Evolutionary conservation across 768 basidiomycete species (phyloP), one percentile per base, ranked within the genome.

Genomic region (Piloderma croceum): DNA sequence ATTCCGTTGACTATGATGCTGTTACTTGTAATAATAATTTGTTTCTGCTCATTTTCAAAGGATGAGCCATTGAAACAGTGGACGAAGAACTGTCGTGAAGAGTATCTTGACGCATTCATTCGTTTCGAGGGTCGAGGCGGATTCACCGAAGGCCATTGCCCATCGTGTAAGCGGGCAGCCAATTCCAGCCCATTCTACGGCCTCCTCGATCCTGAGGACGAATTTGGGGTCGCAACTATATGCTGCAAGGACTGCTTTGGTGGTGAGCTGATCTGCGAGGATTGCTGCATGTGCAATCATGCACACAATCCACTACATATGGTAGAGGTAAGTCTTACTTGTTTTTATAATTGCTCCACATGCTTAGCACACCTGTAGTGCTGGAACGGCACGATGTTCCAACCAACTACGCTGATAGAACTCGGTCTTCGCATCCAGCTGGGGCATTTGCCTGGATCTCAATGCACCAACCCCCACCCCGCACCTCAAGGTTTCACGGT

Each of bases 1-100:
- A n/a, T n/a, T n/a, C n/a, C n/a, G n/a, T n/a, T n/a, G n/a, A n/a
- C n/a, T n/a, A n/a, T n/a, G n/a, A n/a, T n/a, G n/a, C n/a, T n/a
- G n/a, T n/a, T n/a, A n/a, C n/a, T n/a, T n/a, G n/a, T n/a, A n/a
- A n/a, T n/a, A n/a, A n/a, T n/a, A n/a, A n/a, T n/a, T n/a, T n/a
- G n/a, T n/a, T n/a, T n/a, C n/a, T n/a, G n/a, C n/a, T n/a, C n/a
- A n/a, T n/a, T n/a, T n/a, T n/a, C n/a, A n/a, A n/a, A 40, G 38
- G 38, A 40, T 32, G 7, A 33, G 13, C 38, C 38, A 7, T 19
- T 40, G 27, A 32, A 32, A 24, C 7, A 9, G 11, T 40, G 38
- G 38, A 32, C 21, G n/a, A 24, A 24, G 7, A 7, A 34, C 31
- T n/a, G n/a, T n/a, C 38, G 38, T 6, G 38, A 40, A 13, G 27